Evolutionary conservation across 148 eudicot genomes (phyloP).

Genomic region (Simmondsia chinensis): DNA sequence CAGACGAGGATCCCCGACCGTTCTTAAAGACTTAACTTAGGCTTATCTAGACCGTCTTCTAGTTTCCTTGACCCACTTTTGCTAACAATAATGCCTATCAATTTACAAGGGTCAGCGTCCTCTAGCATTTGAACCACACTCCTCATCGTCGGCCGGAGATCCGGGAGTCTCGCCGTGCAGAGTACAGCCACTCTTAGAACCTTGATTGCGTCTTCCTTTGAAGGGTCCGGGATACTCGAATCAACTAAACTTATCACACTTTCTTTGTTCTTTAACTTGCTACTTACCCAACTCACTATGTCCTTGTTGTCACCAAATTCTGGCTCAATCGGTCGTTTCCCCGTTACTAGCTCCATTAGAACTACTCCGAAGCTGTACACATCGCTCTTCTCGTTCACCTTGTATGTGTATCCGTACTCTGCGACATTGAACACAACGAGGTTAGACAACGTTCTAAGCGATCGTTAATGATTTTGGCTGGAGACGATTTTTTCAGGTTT

Average conservation of each 20-base stretch:
- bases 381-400: slow-evolving; percentile 81
- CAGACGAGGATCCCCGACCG: too few relatives aligned
- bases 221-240: slow-evolving; percentile 28
- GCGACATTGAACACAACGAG: too few relatives aligned
- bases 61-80: slow-evolving; percentile 33
- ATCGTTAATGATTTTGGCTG: too few relatives aligned
- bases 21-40: background rate
- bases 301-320: slow-evolving; percentile 73
- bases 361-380: slow-evolving; percentile 98
- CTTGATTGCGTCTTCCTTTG: slow-evolving; percentile 58
- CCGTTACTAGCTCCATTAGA: slow-evolving; percentile 86
- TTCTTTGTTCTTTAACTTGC: slow-evolving; percentile 55
- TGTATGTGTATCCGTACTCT: slow-evolving; percentile 84
- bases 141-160: slow-evolving; percentile 72
- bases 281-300: slow-evolving; percentile 68
- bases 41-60: slow-evolving; percentile 9
- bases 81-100: slow-evolving; percentile 29
- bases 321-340: slow-evolving; percentile 74
- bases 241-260: slow-evolving; percentile 53
- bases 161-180: slow-evolving; percentile 57
- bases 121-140: slow-evolving; percentile 83
- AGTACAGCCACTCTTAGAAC: slow-evolving; percentile 67
- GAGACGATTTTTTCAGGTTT: too few relatives aligned
- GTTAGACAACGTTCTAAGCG: too few relatives aligned
- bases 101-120: slow-evolving; percentile 66